These are phyloP conservation scores for Paramyrothecium sp. DNA, from an alignment of 2,329 filamentous ascomycete genomes.

Conservation along the genomic window DNA sequence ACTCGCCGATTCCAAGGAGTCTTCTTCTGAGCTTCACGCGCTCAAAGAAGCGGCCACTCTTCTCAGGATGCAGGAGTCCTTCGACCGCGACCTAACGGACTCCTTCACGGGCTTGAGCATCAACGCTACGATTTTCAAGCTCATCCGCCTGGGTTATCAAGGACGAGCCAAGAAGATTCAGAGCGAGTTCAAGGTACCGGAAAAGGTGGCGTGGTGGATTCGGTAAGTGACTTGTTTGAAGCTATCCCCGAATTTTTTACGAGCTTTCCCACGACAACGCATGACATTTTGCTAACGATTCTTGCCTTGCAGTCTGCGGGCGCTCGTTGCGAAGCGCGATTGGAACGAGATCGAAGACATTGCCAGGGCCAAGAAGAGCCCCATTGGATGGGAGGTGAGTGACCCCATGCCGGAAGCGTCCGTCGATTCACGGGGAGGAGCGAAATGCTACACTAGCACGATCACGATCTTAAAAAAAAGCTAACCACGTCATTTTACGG, in stretches of 20 bases:
- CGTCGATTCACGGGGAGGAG: background rate
- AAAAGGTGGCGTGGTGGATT: conserved; percentile 88
- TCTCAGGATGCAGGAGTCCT: conserved; percentile 79
- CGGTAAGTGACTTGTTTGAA: conserved; percentile 39
- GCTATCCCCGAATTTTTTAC: background rate
- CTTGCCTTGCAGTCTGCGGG: conserved; percentile 62
- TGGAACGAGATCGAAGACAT: conserved; percentile 93
- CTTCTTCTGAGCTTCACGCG: conserved; percentile 68
- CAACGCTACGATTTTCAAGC: conserved; percentile 88
- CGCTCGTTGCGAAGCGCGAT: conserved; percentile 83
- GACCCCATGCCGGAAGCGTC: background rate
- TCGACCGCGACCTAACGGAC: conserved; percentile 79
- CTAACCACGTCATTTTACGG: background rate
- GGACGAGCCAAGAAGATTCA: conserved; percentile 86
- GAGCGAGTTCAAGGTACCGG: conserved; percentile 87
- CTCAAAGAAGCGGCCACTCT: conserved; percentile 79
- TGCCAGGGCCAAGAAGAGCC: conserved; percentile 74
- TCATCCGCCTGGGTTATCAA: conserved; percentile 78
- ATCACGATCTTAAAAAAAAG: background rate
- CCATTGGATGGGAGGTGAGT: conserved; percentile 93
- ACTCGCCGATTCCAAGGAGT: conserved; percentile 79
- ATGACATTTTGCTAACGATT: background rate
- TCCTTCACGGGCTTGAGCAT: conserved; percentile 80
- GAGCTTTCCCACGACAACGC: background rate
- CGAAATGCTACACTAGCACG: background rate